A percentile compares a stretch with the other conserved stretches of the same genome.
These are phyloP conservation scores for Sphagnum tenellum DNA, from an alignment of 225 moss, liverwort and hornwort genomes.

Conservation along the genomic window DNA sequence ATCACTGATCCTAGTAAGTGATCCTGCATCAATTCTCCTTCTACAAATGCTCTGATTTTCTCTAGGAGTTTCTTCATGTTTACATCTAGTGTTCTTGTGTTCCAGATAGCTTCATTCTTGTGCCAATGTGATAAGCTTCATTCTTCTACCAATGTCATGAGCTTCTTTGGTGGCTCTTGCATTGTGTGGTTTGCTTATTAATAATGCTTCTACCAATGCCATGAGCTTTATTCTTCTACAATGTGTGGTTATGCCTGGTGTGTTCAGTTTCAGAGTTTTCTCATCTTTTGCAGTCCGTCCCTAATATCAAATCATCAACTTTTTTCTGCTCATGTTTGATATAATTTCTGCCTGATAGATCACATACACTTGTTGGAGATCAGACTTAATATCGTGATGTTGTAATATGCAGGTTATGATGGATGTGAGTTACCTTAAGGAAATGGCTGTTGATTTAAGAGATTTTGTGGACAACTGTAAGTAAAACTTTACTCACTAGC, in stretches of 20 bases:
- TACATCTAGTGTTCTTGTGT: background rate
- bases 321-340: background rate
- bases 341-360: background rate
- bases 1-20: conserved; percentile 12
- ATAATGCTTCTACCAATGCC: no score
- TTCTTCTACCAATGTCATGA: background rate
- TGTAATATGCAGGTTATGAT: conserved; percentile 2
- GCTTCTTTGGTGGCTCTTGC: background rate
- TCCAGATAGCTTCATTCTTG: background rate
- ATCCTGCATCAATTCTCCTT: no score
- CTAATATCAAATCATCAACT: background rate
- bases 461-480: no score
- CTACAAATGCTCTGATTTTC: no score
- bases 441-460: background rate
- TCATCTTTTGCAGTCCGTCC: background rate
- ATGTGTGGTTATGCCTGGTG: no score
- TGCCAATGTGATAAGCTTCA: background rate
- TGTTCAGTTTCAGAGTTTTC: background rate
- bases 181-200: background rate
- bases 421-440: conserved; percentile 7
- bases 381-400: background rate
- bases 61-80: background rate
- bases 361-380: no score
- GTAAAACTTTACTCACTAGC: no score
- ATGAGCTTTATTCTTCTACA: no score